phyloP scores from a whole-genome alignment of 129 eudicot species.

The Scalesia atractyloides region DNA sequence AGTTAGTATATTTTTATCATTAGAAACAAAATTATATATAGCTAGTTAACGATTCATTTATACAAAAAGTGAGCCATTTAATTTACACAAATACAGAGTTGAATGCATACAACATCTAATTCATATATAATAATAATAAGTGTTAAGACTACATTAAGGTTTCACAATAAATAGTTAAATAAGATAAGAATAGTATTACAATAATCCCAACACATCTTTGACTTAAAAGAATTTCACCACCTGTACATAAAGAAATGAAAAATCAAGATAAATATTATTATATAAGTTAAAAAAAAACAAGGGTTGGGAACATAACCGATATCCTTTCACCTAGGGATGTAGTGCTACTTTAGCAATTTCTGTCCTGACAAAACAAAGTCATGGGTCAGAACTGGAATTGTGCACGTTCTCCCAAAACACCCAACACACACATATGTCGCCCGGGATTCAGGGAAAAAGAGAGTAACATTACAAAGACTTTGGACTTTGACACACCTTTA shows the following conservation, averaged over 20 bases:
- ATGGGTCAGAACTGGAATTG: conserved; percentile 36
- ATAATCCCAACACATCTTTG: background rate
- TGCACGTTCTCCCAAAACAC: conserved; percentile 43
- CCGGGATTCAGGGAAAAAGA: conserved; percentile 45
- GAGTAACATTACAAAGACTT: conserved; percentile 35
- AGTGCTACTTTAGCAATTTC: conserved; percentile 13
- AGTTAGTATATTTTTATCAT: background rate
- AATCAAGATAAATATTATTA: background rate
- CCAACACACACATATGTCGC: conserved; percentile 41
- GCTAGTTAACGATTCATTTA: no score
- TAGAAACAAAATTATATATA: background rate
- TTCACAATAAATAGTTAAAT: background rate
- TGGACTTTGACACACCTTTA: conserved; percentile 32
- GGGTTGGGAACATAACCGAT: conserved; percentile 23
- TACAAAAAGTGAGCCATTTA: no score
- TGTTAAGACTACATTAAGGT: background rate
- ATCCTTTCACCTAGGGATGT: conserved; percentile 9
- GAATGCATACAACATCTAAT: background rate
- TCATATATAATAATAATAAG: background rate
- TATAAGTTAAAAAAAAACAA: background rate
- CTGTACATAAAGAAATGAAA: background rate
- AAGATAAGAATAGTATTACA: background rate
- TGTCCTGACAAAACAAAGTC: conserved; percentile 35
- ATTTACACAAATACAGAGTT: background rate
- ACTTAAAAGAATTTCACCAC: background rate